phyloP scores from a whole-genome alignment of 2,329 filamentous ascomycete genomes.

The Alternaria incomplexa region DNA sequence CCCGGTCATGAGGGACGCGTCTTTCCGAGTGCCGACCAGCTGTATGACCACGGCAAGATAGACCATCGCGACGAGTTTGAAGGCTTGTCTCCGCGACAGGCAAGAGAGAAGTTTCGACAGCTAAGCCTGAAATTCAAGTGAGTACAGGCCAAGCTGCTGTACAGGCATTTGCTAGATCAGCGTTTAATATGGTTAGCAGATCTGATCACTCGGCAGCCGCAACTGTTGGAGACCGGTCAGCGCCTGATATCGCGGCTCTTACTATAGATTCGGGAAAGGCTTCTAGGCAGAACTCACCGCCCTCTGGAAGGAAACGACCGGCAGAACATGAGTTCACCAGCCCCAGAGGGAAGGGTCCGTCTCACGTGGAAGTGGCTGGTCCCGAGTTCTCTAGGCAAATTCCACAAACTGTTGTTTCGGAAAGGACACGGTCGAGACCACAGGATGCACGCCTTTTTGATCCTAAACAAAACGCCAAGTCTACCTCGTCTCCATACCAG shows the following conservation, averaged over 20 bases:
- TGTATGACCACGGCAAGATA: constrained; percentile 32
- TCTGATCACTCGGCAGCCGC: constrained; percentile 33
- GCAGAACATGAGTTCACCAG: constrained; percentile 35
- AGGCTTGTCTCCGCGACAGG: constrained; percentile 22
- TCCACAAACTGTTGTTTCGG: constrained; percentile 17
- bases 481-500: constrained; percentile 21
- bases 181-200: constrained; percentile 22
- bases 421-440: constrained; percentile 22
- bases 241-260: constrained; percentile 39
- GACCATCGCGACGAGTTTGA: constrained; percentile 35
- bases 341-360: constrained; percentile 31
- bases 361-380: constrained; percentile 32
- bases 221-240: constrained; percentile 33
- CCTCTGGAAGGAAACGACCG: constrained; percentile 34
- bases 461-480: constrained; percentile 21
- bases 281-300: constrained; percentile 30
- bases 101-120: constrained; percentile 30
- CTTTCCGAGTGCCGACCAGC: constrained; percentile 35
- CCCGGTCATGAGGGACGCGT: constrained; percentile 32
- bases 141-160: background rate
- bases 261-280: constrained; percentile 30
- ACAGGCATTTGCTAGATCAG: background rate
- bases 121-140: constrained; percentile 29
- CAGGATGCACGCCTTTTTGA: constrained; percentile 31
- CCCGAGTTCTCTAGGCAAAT: constrained; percentile 34